Evolutionary conservation across 345 rosid genomes (phyloP).

Genomic region (Ceriops tagal): DNA sequence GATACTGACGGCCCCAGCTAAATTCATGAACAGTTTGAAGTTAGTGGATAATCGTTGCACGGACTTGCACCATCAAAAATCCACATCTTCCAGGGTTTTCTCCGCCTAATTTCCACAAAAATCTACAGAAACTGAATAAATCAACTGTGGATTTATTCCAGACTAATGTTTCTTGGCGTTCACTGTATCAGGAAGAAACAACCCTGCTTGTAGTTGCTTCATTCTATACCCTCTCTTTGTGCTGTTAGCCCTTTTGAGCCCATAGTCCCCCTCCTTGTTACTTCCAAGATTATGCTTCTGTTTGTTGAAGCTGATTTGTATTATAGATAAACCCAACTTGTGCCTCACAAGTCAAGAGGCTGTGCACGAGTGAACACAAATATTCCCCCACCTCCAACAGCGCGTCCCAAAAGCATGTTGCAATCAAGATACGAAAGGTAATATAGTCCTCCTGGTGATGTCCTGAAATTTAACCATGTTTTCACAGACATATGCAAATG

Average conservation of each 20-base stretch:
- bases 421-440: constrained; percentile 78
- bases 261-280: background rate
- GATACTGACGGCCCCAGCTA: too few relatives aligned
- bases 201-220: background rate
- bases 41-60: too few relatives aligned
- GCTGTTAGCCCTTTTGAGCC: background rate
- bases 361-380: constrained; percentile 81
- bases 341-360: constrained; percentile 52
- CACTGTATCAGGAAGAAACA: background rate
- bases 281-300: background rate
- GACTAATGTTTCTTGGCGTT: background rate
- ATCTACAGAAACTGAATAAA: too few relatives aligned
- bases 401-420: constrained; percentile 81
- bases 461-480: constrained; percentile 35
- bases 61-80: too few relatives aligned
- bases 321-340: constrained; percentile 2
- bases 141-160: too few relatives aligned
- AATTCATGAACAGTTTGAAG: too few relatives aligned
- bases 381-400: constrained; percentile 94
- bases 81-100: too few relatives aligned
- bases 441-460: constrained; percentile 75
- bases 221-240: background rate
- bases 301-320: background rate
- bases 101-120: too few relatives aligned
- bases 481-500: constrained; percentile 12